phyloP scores from a whole-genome alignment of 2,329 filamentous ascomycete genomes.

The Colletotrichum tropicale region DNA sequence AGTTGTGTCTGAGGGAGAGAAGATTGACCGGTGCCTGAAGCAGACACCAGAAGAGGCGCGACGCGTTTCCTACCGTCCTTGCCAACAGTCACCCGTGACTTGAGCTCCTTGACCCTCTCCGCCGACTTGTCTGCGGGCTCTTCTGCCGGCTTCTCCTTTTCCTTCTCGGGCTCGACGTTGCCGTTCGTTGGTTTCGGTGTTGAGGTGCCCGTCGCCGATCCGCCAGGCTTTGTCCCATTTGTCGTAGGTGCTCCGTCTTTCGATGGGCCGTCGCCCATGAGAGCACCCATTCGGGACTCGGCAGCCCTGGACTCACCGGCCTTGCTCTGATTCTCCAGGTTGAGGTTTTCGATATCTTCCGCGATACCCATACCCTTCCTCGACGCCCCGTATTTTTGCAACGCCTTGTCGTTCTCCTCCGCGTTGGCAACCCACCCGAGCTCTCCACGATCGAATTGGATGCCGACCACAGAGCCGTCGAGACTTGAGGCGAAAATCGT shows the following conservation, averaged over 20 bases:
- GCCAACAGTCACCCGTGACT: constrained; percentile 90
- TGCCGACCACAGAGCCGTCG: constrained; percentile 84
- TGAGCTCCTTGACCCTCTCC: constrained; percentile 66
- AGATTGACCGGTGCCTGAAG: constrained; percentile 84
- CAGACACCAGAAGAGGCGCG: constrained; percentile 88
- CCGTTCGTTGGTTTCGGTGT: constrained; percentile 46
- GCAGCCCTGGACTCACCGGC: constrained; percentile 88
- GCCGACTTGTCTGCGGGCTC: constrained; percentile 59
- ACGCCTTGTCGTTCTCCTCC: constrained; percentile 88
- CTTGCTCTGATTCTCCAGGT: constrained; percentile 90
- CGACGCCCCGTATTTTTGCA: constrained; percentile 91
- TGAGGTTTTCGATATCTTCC: constrained; percentile 87
- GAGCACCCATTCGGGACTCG: constrained; percentile 94
- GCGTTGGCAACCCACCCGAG: constrained; percentile 85
- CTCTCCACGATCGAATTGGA: constrained; percentile 85
- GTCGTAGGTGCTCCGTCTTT: constrained; percentile 52
- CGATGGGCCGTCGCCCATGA: constrained; percentile 83
- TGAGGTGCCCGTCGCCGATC: constrained; percentile 31
- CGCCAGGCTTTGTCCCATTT: constrained; percentile 54
- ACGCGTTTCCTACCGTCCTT: constrained; percentile 98
- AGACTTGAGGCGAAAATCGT: constrained; percentile 85
- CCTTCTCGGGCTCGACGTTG: constrained; percentile 36
- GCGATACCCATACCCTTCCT: constrained; percentile 88
- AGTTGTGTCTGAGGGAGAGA: constrained; percentile 89
- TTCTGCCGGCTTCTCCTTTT: constrained; percentile 39